Conservation (phyloP, 331 rosid genomes). For the Malus hybrid region DNA sequence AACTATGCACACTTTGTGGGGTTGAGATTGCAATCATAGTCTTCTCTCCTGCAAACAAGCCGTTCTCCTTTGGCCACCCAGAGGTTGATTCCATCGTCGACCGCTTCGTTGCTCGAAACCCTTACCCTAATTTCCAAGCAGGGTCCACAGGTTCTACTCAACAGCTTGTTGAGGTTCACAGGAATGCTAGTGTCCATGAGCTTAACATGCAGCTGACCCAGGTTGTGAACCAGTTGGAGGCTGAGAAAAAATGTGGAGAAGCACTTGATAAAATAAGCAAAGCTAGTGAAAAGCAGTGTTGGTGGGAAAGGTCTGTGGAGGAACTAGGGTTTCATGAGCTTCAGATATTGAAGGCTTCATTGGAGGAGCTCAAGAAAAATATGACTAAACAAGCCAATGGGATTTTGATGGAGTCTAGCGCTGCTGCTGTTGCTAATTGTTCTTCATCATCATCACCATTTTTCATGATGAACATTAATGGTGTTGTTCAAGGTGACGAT, state of each 20-base stretch:
- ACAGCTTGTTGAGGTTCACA: constrained; percentile 6
- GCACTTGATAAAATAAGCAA: constrained; percentile 2
- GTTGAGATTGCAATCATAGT: constrained; percentile 25
- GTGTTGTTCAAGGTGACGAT: not conserved
- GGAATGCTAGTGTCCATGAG: not conserved
- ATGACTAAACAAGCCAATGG: constrained; percentile 26
- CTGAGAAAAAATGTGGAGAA: constrained; percentile 20
- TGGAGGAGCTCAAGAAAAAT: constrained; percentile 33
- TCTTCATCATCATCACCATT: not conserved
- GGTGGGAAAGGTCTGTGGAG: constrained; percentile 27
- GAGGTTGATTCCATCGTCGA: constrained; percentile 11
- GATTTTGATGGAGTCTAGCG: constrained; percentile 23
- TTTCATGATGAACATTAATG: not conserved
- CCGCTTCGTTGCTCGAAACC: constrained; percentile 5
- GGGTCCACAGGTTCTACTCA: not conserved
- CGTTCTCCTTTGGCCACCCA: constrained; percentile 34
- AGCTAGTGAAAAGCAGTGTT: not conserved
- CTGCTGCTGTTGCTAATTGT: not conserved
- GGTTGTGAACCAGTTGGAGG: constrained; percentile 7
- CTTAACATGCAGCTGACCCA: constrained; percentile 8
- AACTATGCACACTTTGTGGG: constrained; percentile 35
- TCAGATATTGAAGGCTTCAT: constrained; percentile 9
- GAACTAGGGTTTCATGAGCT: constrained; percentile 18
- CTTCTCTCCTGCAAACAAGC: constrained; percentile 33
- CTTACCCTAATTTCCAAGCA: not conserved